Evolutionary conservation across 108 stramenopile genomes (phyloP), one percentile per base, ranked within the genome.

Genomic region (Skeletonema marinoi): DNA sequence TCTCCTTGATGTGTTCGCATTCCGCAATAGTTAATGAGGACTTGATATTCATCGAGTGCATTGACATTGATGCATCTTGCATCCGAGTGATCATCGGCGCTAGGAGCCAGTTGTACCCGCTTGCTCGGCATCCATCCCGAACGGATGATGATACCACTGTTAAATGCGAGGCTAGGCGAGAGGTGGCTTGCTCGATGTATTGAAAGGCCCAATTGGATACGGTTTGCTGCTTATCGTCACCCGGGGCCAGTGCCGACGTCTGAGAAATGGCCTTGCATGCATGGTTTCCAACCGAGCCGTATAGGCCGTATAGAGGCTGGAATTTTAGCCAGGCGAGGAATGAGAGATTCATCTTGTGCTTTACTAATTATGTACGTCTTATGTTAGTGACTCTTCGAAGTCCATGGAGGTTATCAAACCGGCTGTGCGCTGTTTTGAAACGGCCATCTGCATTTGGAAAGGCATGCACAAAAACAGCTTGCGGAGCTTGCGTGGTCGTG

Each of bases 181-280:
- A 39, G n/a, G 78, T 66, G 60, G 48, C 48, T 3, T 35, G n/a
- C 13, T 65, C 36, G 5, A 74, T 25, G 6, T 56, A 19, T 13
- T 81, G 74, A 60, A 71, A 50, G 19, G 70, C 65, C 74, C 73
- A 81, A 66, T 58, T 48, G 39, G 73, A 71, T 13, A 67, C 50
- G 14, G 76, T 64, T 64, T 60, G 54, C 19, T n/a, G 16, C 54
- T 56, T 56, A 1, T 56, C 54, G 62, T 63, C 62, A 17, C 35
- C 70, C 17, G 58, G 35, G 21, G 32, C 32, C n/a, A 32, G 35
- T 0, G 70, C 35, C 33, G 70, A 70, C 21, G 70, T 56, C 29
- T 60, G 70, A 11, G 32, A 42, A 38, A 71, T 71, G 4, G 70
- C 58, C 58, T 71, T 71, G 59, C 60, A 61, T 30, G 70, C 60